A percentile compares a stretch with the other conserved stretches of the same genome.
These are phyloP conservation scores for Aegle marmelos DNA, from an alignment of 345 rosid genomes.

Conservation along the genomic window DNA sequence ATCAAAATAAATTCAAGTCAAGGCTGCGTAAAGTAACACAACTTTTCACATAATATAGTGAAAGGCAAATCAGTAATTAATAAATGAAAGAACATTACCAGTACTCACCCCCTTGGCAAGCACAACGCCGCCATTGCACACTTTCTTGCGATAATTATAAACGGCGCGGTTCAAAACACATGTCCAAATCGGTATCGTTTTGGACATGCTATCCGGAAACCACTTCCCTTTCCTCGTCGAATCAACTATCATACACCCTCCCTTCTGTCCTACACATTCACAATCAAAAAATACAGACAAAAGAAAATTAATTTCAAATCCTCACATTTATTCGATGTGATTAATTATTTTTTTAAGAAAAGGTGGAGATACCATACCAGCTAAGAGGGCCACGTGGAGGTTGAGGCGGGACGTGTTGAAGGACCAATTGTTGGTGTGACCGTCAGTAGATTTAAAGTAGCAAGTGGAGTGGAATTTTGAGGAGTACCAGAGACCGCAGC, in stretches of 20 bases:
- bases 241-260: conserved; percentile 86
- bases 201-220: conserved; percentile 96
- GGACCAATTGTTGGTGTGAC: conserved; percentile 84
- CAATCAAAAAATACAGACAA: conserved; percentile 11
- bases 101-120: conserved; percentile 40
- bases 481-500: conserved; percentile 97
- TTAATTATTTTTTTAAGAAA: background rate
- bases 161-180: conserved; percentile 78
- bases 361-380: conserved; percentile 54
- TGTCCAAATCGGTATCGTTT: conserved; percentile 92
- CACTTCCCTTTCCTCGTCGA: conserved; percentile 88
- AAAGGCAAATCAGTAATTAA: background rate
- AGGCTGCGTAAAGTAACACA: background rate
- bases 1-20: background rate
- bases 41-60: background rate
- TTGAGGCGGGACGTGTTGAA: conserved; percentile 86
- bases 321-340: background rate
- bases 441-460: conserved; percentile 96
- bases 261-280: conserved; percentile 68
- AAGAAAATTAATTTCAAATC: background rate
- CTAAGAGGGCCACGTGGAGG: conserved; percentile 72
- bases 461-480: conserved; percentile 61
- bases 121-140: conserved; percentile 21
- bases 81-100: conserved; percentile 1
- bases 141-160: conserved; percentile 31